phyloP scores from a whole-genome alignment of 805 yeast genomes.

The Wickerhamomyces tratensis region DNA sequence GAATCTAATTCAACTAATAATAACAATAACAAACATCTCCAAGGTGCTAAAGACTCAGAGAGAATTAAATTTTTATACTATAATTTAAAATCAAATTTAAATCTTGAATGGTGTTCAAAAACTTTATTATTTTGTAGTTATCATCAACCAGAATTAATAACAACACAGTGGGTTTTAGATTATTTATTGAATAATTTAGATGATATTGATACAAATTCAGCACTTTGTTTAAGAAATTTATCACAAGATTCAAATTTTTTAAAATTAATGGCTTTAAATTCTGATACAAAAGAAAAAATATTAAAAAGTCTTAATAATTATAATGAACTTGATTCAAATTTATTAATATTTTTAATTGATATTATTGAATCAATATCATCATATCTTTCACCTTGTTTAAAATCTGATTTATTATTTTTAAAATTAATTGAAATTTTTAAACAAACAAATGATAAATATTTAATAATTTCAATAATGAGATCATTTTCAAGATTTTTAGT shows the following conservation, averaged over 20 bases:
- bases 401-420: conserved; percentile 59
- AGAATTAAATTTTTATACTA: conserved; percentile 13
- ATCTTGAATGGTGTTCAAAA: conserved; percentile 17
- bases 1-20: too few relatives aligned
- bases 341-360: conserved; percentile 62
- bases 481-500: conserved; percentile 74
- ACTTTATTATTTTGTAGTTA: conserved; percentile 14
- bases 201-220: conserved; percentile 10
- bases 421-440: conserved; percentile 42
- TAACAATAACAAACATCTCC: neutral
- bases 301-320: conserved; percentile 17
- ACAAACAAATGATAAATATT: conserved; percentile 53
- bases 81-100: conserved; percentile 12
- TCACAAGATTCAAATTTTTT: conserved; percentile 81
- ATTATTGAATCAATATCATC: conserved; percentile 78
- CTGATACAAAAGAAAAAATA: conserved; percentile 35
- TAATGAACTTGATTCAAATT: conserved; percentile 34
- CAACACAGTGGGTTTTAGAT: conserved; percentile 16
- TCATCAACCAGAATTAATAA: conserved; percentile 11
- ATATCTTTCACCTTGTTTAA: conserved; percentile 64
- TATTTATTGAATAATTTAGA: conserved; percentile 11
- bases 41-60: neutral
- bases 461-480: conserved; percentile 61
- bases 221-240: conserved; percentile 64
- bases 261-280: conserved; percentile 55